Percentiles rank a stretch among this genome's conserved stretches.
These are phyloP conservation scores for Dryas alaskensis DNA, from an alignment of 306 rosid genomes.

Conservation along the genomic window DNA sequence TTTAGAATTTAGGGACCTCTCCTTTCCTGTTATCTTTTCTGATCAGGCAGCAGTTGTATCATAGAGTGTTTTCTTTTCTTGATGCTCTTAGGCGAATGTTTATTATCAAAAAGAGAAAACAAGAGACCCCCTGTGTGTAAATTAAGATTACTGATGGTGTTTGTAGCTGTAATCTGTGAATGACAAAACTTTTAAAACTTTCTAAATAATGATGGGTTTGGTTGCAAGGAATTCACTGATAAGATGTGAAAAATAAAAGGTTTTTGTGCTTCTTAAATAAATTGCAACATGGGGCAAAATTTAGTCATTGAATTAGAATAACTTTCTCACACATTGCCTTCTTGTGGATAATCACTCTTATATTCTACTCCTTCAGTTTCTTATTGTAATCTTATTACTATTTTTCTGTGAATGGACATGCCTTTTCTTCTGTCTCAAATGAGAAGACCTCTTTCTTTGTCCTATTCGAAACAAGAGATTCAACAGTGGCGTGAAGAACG, in stretches of 20 bases:
- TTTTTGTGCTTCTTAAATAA: background rate
- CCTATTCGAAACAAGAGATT: slow-evolving; percentile 72
- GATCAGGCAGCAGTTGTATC: too few species aligned
- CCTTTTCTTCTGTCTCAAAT: slow-evolving; percentile 21
- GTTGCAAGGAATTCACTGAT: background rate
- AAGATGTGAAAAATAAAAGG: background rate
- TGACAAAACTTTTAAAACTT: background rate
- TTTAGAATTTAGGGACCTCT: too few species aligned
- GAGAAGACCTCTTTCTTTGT: slow-evolving; percentile 43
- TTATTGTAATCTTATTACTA: slow-evolving; percentile 1
- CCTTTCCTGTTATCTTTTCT: too few species aligned
- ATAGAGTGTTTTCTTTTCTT: too few species aligned
- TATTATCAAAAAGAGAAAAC: background rate
- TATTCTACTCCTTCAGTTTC: slow-evolving; percentile 14
- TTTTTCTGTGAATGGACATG: slow-evolving; percentile 20
- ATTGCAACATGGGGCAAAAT: background rate
- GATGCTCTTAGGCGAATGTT: too few species aligned
- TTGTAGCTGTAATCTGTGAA: background rate
- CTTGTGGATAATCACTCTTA: slow-evolving; percentile 4
- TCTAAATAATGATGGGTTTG: background rate
- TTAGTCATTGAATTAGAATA: background rate
- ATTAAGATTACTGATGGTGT: background rate
- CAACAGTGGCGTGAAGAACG: slow-evolving; percentile 87
- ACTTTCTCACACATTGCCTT: slow-evolving; percentile 12
- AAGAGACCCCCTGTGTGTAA: background rate